Percentiles rank a stretch among this genome's conserved stretches.
Conservation (phyloP, 352 stramenopile genomes). For the Thalassiosira sp. region DNA sequence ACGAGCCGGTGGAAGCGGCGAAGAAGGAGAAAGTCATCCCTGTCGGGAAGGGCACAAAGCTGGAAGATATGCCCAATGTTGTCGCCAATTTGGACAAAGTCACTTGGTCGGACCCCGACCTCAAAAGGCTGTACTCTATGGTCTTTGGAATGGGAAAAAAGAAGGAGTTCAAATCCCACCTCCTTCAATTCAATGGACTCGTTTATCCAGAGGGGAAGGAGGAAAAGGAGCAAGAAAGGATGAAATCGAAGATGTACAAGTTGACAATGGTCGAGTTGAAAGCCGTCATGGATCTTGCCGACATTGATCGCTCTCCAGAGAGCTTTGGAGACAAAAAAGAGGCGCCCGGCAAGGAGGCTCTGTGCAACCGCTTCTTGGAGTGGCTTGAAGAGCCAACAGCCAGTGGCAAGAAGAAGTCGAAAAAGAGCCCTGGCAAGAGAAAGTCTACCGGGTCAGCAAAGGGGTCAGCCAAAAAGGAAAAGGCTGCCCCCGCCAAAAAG, state of each 20-base stretch:
- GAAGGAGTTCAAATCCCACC: constrained; percentile 48
- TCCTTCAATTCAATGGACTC: constrained; percentile 55
- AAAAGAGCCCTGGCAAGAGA: constrained; percentile 18
- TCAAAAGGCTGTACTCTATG: constrained; percentile 41
- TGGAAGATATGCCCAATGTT: constrained; percentile 47
- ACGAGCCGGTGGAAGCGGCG: constrained; percentile 1
- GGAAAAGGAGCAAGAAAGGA: constrained; percentile 36
- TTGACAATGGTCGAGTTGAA: constrained; percentile 37
- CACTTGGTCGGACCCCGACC: constrained; percentile 40
- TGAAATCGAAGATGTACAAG: constrained; percentile 49
- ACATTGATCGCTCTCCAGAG: constrained; percentile 33
- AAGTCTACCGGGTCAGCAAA: constrained; percentile 9
- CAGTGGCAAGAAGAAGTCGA: constrained; percentile 35
- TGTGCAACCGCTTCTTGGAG: constrained; percentile 40
- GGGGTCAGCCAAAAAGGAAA: constrained; percentile 16
- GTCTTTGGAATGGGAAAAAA: constrained; percentile 42
- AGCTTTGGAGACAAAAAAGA: constrained; percentile 20
- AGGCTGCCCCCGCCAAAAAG: constrained; percentile 31
- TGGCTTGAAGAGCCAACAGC: constrained; percentile 52
- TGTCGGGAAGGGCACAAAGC: constrained; percentile 33
- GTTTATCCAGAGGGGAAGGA: constrained; percentile 43
- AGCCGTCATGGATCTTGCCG: constrained; percentile 47
- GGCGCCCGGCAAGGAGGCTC: constrained; percentile 25
- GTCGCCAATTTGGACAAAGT: constrained; percentile 40
- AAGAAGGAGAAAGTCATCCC: constrained; percentile 36